Percentiles rank a stretch among this genome's conserved stretches.
Evolutionary conservation across 2,329 filamentous ascomycete genomes (phyloP).

Genomic region (Aspergillus fumigatiaffinis): DNA sequence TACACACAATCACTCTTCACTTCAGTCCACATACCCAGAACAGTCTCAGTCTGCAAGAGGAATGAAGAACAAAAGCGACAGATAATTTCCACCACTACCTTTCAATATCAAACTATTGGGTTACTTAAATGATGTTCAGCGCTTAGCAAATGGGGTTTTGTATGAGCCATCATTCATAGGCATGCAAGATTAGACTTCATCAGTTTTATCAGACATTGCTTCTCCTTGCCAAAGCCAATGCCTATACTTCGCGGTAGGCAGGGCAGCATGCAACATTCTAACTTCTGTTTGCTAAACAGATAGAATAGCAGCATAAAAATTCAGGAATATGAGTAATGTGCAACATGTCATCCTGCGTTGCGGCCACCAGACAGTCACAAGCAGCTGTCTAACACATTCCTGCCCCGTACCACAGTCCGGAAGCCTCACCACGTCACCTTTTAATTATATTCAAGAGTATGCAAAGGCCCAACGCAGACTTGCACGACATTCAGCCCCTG

Average conservation of each 20-base stretch:
- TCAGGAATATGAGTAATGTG: background rate
- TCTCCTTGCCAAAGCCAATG: no score
- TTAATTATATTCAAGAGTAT: background rate
- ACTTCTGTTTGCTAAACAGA: background rate
- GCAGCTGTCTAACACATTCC: background rate
- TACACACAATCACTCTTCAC: constrained; percentile 2
- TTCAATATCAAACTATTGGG: background rate
- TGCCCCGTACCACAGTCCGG: background rate
- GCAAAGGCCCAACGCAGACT: background rate
- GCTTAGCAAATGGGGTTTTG: background rate
- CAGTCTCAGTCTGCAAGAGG: background rate
- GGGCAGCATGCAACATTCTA: background rate
- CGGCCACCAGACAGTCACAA: background rate
- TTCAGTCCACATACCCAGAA: background rate
- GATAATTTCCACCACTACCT: background rate
- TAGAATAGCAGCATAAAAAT: background rate
- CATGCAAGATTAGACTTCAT: background rate
- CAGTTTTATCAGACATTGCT: background rate
- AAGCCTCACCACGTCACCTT: background rate
- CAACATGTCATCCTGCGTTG: background rate
- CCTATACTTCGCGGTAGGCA: no score
- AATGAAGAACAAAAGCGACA: background rate
- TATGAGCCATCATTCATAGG: background rate
- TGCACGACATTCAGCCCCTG: background rate
- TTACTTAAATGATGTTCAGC: background rate